Conservation (phyloP, 2,329 filamentous ascomycete genomes). For the Fusarium neocosmosporiellum region DNA sequence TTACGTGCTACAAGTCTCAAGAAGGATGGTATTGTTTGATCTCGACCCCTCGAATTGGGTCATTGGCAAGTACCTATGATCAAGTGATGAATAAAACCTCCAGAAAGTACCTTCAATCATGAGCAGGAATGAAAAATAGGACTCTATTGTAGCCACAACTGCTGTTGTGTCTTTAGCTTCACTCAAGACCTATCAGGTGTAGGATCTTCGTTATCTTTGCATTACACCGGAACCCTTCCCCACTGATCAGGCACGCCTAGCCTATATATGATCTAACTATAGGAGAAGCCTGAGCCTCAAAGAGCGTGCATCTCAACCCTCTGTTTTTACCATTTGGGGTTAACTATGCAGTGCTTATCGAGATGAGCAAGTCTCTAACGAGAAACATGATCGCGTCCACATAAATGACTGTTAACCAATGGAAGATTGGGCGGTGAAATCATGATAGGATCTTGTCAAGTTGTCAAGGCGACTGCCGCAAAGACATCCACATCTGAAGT, state of each 20-base stretch:
- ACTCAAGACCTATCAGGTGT: background rate
- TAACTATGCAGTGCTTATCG: background rate
- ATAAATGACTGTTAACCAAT: background rate
- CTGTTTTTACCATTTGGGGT: background rate
- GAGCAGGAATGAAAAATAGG: background rate
- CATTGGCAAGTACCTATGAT: background rate
- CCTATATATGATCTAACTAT: background rate
- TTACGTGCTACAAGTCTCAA: background rate
- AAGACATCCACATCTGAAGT: background rate
- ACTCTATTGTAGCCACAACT: background rate
- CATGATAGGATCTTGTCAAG: background rate
- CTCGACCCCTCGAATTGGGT: background rate
- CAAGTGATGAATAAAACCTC: background rate
- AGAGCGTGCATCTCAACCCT: background rate
- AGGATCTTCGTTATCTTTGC: background rate
- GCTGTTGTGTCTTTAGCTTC: background rate
- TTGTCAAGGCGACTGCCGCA: background rate
- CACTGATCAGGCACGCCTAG: background rate
- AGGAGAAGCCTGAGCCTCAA: background rate
- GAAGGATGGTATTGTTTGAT: background rate
- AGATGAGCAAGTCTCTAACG: background rate
- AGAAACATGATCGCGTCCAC: background rate
- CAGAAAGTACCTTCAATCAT: background rate
- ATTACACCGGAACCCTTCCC: background rate
- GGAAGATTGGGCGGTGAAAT: background rate